Percentiles rank a stretch among this genome's conserved stretches.
Evolutionary conservation across 2,329 filamentous ascomycete genomes (phyloP).

Genomic region (Aspergillus caelatus): DNA sequence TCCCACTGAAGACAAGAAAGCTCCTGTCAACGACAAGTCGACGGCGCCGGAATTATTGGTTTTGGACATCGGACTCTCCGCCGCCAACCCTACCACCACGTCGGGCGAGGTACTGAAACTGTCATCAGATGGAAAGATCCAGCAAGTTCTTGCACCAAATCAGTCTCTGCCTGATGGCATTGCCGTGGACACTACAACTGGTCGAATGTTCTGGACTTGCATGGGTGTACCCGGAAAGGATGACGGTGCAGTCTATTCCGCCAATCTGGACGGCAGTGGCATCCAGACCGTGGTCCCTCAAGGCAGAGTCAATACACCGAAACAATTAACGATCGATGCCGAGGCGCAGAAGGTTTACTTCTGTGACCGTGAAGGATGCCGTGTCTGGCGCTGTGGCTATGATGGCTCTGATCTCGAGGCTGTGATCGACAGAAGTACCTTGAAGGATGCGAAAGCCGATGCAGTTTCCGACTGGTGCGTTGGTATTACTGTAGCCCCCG

Average conservation of each 20-base stretch:
- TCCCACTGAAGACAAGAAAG: not conserved
- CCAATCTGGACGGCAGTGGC: constrained; percentile 55
- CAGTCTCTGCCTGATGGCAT: constrained; percentile 50
- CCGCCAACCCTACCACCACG: constrained; percentile 12
- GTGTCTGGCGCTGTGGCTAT: constrained; percentile 39
- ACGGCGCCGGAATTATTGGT: constrained; percentile 19
- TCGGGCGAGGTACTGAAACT: constrained; percentile 24
- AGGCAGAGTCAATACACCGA: constrained; percentile 54
- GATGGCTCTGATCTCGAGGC: constrained; percentile 40
- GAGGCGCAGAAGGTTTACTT: constrained; percentile 39
- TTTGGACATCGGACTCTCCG: constrained; percentile 28
- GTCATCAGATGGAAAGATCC: constrained; percentile 20
- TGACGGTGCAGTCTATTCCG: constrained; percentile 49
- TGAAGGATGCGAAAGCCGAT: constrained; percentile 32
- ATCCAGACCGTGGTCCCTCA: constrained; percentile 46
- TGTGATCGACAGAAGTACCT: constrained; percentile 36
- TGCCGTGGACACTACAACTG: constrained; percentile 34
- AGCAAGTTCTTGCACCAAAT: constrained; percentile 16
- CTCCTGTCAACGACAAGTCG: constrained; percentile 3
- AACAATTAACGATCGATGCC: constrained; percentile 41
- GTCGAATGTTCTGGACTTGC: constrained; percentile 54
- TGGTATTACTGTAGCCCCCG: constrained; percentile 54
- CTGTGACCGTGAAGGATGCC: constrained; percentile 49
- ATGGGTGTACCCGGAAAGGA: constrained; percentile 49
- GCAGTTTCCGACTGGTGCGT: constrained; percentile 54